A percentile compares a stretch with the other conserved stretches of the same genome.
phyloP scores from a whole-genome alignment of 805 yeast genomes.

The Candida krabiensis region DNA sequence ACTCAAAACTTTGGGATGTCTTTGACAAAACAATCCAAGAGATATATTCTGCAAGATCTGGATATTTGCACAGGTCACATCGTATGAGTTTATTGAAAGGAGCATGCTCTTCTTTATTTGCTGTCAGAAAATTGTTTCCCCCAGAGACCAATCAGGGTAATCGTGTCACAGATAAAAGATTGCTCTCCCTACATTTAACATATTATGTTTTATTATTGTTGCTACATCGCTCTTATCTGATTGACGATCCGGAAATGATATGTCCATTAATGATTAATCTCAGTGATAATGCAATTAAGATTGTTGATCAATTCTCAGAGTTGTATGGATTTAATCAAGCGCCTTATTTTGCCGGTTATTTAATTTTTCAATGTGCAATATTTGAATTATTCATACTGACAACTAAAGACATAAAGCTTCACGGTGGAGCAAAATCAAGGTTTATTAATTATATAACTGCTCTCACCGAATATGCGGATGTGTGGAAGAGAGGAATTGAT shows the following conservation, averaged over 20 bases:
- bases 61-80: slow-evolving; percentile 34
- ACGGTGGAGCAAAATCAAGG: slow-evolving; percentile 20
- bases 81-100: slow-evolving; percentile 29
- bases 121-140: slow-evolving; percentile 27
- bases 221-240: slow-evolving; percentile 32
- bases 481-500: slow-evolving; percentile 33
- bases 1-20: slow-evolving; percentile 33
- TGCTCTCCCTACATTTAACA: slow-evolving; percentile 31
- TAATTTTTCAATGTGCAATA: slow-evolving; percentile 33
- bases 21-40: slow-evolving; percentile 33
- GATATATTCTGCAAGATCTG: slow-evolving; percentile 36
- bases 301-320: slow-evolving; percentile 19
- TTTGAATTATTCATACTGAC: slow-evolving; percentile 34
- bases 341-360: slow-evolving; percentile 34
- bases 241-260: slow-evolving; percentile 30
- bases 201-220: slow-evolving; percentile 28
- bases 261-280: slow-evolving; percentile 26
- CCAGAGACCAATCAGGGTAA: slow-evolving; percentile 11
- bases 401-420: slow-evolving; percentile 22
- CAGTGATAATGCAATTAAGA: slow-evolving; percentile 23
- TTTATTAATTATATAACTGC: slow-evolving; percentile 24
- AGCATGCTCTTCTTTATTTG: slow-evolving; percentile 26
- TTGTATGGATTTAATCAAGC: slow-evolving; percentile 18
- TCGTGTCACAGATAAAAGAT: slow-evolving; percentile 22
- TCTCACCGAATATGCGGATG: slow-evolving; percentile 23